phyloP scores from a whole-genome alignment of 148 eudicot species.

The Talinum fruticosum region DNA sequence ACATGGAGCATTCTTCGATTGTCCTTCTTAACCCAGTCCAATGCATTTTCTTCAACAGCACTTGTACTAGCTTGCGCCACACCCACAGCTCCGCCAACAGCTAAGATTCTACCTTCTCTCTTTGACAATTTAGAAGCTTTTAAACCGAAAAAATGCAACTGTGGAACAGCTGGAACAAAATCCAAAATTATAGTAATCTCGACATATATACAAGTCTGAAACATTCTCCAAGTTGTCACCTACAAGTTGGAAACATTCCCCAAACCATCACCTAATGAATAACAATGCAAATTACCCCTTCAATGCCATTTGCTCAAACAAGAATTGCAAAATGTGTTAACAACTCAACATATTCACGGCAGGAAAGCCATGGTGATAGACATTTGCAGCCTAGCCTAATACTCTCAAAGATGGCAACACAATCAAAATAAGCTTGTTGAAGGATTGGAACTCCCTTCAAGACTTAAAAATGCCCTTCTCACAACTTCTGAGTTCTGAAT shows the following conservation, averaged over 20 bases:
- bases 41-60: conserved; percentile 32
- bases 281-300: background rate
- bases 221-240: background rate
- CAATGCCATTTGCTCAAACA: background rate
- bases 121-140: conserved; percentile 43
- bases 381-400: background rate
- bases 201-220: background rate
- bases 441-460: background rate
- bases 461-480: background rate
- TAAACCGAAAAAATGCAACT: conserved; percentile 46
- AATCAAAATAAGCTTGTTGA: background rate
- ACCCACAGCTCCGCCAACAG: conserved; percentile 45
- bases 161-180: conserved; percentile 52
- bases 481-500: background rate
- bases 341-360: background rate
- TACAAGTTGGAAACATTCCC: background rate
- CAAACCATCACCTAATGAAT: background rate
- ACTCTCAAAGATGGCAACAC: background rate
- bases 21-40: conserved; percentile 49
- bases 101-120: conserved; percentile 30
- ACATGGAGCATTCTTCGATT: conserved; percentile 54
- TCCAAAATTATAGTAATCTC: background rate
- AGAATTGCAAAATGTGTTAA: background rate
- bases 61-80: conserved; percentile 43
- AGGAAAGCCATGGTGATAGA: background rate